Evolutionary conservation across 2,329 filamentous ascomycete species (phyloP).

Genomic region (Fusarium sp.): DNA sequence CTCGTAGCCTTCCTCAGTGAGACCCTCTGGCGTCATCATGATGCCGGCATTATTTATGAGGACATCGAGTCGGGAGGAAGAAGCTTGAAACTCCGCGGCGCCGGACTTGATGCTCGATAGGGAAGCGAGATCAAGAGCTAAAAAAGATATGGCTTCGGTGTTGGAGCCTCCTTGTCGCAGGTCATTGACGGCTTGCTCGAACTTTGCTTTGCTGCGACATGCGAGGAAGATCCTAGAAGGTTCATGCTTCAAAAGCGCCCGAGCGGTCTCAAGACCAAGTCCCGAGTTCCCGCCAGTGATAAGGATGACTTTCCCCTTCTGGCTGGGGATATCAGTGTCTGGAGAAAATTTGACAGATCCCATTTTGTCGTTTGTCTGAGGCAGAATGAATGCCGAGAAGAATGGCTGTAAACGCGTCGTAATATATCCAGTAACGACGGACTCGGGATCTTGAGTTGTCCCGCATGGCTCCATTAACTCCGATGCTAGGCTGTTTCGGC

Average conservation of each 20-base stretch:
- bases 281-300: conserved; percentile 10
- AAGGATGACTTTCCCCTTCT: not conserved
- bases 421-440: not conserved
- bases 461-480: not conserved
- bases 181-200: not conserved
- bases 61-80: not conserved
- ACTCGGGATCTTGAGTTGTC: not conserved
- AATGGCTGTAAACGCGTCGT: rapidly evolving
- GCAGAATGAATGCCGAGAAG: rapidly evolving
- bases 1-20: conserved; percentile 5
- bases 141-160: not conserved
- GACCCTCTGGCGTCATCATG: conserved; percentile 4
- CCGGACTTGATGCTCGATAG: not conserved
- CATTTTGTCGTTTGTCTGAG: not conserved
- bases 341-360: not conserved
- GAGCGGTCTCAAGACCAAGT: not conserved
- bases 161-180: not conserved
- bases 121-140: not conserved
- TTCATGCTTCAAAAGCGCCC: not conserved
- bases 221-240: not conserved
- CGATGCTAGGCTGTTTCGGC: not conserved
- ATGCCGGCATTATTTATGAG: conserved; percentile 7
- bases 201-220: conserved; percentile 5
- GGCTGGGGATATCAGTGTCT: not conserved
- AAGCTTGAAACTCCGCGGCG: not conserved